A percentile compares a stretch with the other conserved stretches of the same genome.
phyloP scores from a whole-genome alignment of 1,284 basidiomycete genomes.

The Trichosporon ovoides region DNA sequence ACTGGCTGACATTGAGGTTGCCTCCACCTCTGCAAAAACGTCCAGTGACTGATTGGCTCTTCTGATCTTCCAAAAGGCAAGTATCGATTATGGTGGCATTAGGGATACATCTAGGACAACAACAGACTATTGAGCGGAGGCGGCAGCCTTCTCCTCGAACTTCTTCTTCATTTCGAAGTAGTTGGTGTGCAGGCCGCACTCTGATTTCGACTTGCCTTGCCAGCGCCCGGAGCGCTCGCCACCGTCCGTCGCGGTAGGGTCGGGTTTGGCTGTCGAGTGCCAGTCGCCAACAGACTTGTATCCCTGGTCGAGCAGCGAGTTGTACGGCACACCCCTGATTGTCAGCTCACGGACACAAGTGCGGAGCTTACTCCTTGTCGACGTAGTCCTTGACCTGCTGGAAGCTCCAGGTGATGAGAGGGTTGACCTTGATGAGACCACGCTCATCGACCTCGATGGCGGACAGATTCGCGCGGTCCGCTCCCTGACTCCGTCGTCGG shows the following conservation, averaged over 20 bases:
- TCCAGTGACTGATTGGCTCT: not conserved
- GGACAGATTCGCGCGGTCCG: constrained; percentile 70
- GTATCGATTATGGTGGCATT: too few species aligned
- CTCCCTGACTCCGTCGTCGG: constrained; percentile 85
- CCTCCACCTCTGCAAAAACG: not conserved
- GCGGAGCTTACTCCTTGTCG: constrained; percentile 57
- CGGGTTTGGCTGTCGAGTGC: constrained; percentile 76
- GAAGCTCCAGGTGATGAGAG: constrained; percentile 87
- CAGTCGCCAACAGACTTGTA: constrained; percentile 95
- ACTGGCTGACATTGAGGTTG: not conserved
- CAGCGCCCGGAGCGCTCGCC: constrained; percentile 86
- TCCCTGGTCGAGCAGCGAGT: constrained; percentile 80
- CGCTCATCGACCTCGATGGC: constrained; percentile 89
- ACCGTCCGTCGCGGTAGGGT: constrained; percentile 56
- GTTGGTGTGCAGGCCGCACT: constrained; percentile 90
- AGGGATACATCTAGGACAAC: not conserved
- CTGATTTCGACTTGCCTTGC: constrained; percentile 85
- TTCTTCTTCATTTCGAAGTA: constrained; percentile 58
- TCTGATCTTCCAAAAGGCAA: not conserved
- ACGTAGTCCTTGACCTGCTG: constrained; percentile 80
- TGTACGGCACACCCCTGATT: constrained; percentile 72
- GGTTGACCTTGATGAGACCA: constrained; percentile 91
- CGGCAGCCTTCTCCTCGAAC: constrained; percentile 39
- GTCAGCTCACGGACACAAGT: not conserved
- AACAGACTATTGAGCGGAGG: constrained; percentile 3